Percentiles rank a stretch among this genome's conserved stretches.
Evolutionary conservation across 345 rosid species (phyloP).

Genomic region (Eucalyptus pauciflora): DNA sequence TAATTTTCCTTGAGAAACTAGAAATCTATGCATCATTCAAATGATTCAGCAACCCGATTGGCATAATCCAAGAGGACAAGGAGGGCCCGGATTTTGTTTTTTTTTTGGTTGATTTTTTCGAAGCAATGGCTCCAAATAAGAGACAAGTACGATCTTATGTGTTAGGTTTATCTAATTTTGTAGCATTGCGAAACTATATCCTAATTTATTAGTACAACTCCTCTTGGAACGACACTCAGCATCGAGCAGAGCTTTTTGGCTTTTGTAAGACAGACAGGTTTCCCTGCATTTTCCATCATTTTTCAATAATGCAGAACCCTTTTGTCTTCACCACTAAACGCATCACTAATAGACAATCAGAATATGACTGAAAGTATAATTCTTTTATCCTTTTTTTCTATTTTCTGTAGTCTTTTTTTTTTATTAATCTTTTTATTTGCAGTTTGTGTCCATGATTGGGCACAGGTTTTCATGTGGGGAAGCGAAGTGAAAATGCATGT

Average conservation of each 20-base stretch:
- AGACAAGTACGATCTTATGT: neutral
- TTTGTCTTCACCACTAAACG: neutral
- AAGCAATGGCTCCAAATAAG: neutral
- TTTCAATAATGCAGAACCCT: neutral
- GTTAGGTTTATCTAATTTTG: conserved; percentile 17
- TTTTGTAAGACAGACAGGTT: conserved; percentile 6
- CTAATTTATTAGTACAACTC: neutral
- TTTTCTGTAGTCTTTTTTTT: neutral
- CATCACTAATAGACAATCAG: neutral
- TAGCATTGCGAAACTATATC: neutral
- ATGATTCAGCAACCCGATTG: neutral
- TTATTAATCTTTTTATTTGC: neutral
- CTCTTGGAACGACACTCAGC: neutral
- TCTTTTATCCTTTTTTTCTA: neutral
- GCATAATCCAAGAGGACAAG: conserved; percentile 13
- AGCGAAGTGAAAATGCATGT: neutral
- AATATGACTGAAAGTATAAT: neutral
- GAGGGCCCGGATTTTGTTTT: neutral
- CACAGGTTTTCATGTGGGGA: neutral
- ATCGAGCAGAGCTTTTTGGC: conserved; percentile 7
- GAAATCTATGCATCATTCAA: neutral
- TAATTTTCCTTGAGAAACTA: neutral
- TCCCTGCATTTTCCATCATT: neutral
- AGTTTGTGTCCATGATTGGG: neutral
- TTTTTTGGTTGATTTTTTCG: neutral